phyloP scores from a whole-genome alignment of 1,284 basidiomycete genomes.

The Ceratobasidium sp. region DNA sequence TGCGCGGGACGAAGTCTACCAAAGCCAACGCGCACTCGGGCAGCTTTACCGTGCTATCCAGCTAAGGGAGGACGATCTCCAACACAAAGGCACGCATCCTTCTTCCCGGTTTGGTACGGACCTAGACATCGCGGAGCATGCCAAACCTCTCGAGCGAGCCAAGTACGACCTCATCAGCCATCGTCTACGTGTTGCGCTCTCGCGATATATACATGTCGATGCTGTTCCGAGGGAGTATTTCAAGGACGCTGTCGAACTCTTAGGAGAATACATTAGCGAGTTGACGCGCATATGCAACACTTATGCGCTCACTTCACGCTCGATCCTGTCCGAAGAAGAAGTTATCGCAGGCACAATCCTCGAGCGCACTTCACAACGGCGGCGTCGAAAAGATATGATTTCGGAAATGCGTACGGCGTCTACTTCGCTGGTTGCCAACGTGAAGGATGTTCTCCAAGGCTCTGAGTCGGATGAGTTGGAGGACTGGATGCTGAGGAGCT shows the following conservation, averaged over 20 bases:
- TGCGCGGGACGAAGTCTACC: slow-evolving; percentile 64
- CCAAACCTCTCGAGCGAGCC: slow-evolving; percentile 56
- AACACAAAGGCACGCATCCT: slow-evolving; percentile 37
- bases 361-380: slow-evolving; percentile 68
- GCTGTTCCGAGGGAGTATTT: slow-evolving; percentile 8
- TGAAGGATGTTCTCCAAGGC: slow-evolving; percentile 44
- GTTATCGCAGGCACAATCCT: slow-evolving; percentile 79
- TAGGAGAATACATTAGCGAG: slow-evolving; percentile 71
- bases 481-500: slow-evolving; percentile 66
- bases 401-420: slow-evolving; percentile 74
- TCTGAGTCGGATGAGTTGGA: slow-evolving; percentile 56
- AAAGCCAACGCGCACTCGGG: slow-evolving; percentile 73
- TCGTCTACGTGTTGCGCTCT: slow-evolving; percentile 25
- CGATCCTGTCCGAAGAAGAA: slow-evolving; percentile 77
- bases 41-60: slow-evolving; percentile 73
- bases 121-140: slow-evolving; percentile 57
- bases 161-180: slow-evolving; percentile 53
- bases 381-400: slow-evolving; percentile 71
- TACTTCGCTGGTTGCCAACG: slow-evolving; percentile 48
- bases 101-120: slow-evolving; percentile 46
- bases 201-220: slow-evolving; percentile 29
- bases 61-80: slow-evolving; percentile 58
- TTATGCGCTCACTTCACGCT: slow-evolving; percentile 72
- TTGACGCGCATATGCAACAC: slow-evolving; percentile 76
- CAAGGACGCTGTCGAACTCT: slow-evolving; percentile 58